Evolutionary conservation across 371 early-diverging fungal species (phyloP).

Genomic region (Blakeslea trispora): DNA sequence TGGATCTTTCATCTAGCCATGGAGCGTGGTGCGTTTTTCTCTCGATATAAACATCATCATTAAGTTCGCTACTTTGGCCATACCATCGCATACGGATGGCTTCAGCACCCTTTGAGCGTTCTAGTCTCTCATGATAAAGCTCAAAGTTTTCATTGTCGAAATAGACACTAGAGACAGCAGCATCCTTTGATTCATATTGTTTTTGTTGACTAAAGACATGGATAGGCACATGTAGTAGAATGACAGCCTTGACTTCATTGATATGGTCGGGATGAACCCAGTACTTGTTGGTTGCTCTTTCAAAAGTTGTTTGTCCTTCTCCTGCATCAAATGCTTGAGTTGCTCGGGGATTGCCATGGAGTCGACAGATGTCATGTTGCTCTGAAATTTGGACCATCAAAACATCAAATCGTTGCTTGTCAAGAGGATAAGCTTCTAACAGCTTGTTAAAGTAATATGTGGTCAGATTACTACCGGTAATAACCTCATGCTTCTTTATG

Average conservation of each 20-base stretch:
- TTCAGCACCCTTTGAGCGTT: slow-evolving; percentile 91
- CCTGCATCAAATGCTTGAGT: slow-evolving; percentile 12
- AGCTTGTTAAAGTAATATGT: slow-evolving; percentile 79
- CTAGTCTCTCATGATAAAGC: slow-evolving; percentile 88
- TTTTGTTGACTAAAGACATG: slow-evolving; percentile 73
- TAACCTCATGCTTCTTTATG: slow-evolving; percentile 87
- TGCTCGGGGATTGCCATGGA: slow-evolving; percentile 20
- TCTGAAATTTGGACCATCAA: slow-evolving; percentile 26
- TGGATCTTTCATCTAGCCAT: slow-evolving; percentile 92
- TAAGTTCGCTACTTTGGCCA: slow-evolving; percentile 33
- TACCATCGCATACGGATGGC: slow-evolving; percentile 90
- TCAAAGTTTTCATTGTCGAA: slow-evolving; percentile 94
- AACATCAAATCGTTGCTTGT: slow-evolving; percentile 36
- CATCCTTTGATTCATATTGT: slow-evolving; percentile 45
- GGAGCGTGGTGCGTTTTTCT: slow-evolving; percentile 97
- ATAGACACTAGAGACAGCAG: slow-evolving; percentile 87
- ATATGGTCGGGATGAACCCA: slow-evolving; percentile 99
- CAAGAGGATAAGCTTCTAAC: slow-evolving; percentile 35
- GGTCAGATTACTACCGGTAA: slow-evolving; percentile 60
- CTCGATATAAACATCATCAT: slow-evolving; percentile 85
- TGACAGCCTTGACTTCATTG: slow-evolving; percentile 88
- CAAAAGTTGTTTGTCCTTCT: slow-evolving; percentile 68
- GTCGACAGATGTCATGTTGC: slow-evolving; percentile 25
- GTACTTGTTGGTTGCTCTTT: slow-evolving; percentile 92
- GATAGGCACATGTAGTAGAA: slow-evolving; percentile 93